Evolutionary conservation across 1,139 yeast genomes (phyloP).

Genomic region (Yamadazyma atlantica): DNA sequence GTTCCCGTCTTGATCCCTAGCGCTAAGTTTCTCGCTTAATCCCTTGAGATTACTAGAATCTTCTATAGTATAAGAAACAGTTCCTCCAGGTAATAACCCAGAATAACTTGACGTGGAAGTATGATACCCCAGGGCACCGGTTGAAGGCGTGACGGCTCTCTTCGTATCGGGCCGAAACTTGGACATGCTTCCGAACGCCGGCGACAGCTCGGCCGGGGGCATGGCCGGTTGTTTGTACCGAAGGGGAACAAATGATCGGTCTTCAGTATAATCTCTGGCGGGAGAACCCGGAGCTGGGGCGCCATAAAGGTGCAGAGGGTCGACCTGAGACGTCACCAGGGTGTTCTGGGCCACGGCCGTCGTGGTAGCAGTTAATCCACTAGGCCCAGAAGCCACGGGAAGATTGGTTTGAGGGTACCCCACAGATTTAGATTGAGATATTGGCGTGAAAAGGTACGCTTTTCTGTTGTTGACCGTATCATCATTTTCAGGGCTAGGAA

Average conservation of each 20-base stretch:
- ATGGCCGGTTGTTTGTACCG: conserved; percentile 20
- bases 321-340: conserved; percentile 8
- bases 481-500: conserved; percentile 62
- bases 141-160: conserved; percentile 23
- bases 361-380: conserved; percentile 7
- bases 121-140: conserved; percentile 23
- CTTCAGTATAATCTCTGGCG: conserved; percentile 13
- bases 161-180: conserved; percentile 8
- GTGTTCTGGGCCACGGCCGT: conserved; percentile 7
- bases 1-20: conserved; percentile 22
- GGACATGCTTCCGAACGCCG: not conserved
- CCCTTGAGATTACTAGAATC: conserved; percentile 19
- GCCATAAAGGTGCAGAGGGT: conserved; percentile 2
- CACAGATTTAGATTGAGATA: conserved; percentile 41
- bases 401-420: conserved; percentile 8
- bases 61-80: conserved; percentile 35
- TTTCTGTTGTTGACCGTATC: conserved; percentile 40
- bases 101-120: conserved; percentile 37
- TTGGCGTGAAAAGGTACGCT: conserved; percentile 47
- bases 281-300: conserved; percentile 8
- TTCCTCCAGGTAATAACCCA: conserved; percentile 40
- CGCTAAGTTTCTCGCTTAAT: conserved; percentile 23
- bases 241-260: conserved; percentile 17
- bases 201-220: conserved; percentile 14
- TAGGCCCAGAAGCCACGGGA: conserved; percentile 6